These are phyloP conservation scores for Cercospora sesami DNA, from an alignment of 2,329 filamentous ascomycete genomes.

Conservation along the genomic window DNA sequence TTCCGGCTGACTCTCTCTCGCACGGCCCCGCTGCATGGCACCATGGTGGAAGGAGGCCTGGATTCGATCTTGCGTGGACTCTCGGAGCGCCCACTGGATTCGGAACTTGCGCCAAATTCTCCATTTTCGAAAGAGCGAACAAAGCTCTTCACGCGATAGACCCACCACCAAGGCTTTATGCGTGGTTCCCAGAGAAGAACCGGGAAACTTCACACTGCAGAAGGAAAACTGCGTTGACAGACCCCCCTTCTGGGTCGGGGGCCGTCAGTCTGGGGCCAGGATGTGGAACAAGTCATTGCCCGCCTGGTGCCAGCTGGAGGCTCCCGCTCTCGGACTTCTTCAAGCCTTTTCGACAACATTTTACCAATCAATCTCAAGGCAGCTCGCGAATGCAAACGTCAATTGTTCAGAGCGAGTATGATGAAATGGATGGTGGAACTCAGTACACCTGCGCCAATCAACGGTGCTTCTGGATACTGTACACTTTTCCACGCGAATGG, in stretches of 20 bases:
- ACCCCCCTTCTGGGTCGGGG: conserved; percentile 1
- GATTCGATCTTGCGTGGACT: background rate
- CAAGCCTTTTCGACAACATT: conserved; percentile 2
- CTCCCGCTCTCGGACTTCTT: conserved; percentile 1
- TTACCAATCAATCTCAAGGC: background rate
- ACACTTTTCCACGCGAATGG: background rate
- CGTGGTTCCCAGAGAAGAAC: conserved; percentile 2
- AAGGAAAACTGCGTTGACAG: background rate
- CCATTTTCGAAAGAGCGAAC: background rate
- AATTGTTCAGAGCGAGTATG: background rate
- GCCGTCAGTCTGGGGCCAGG: background rate
- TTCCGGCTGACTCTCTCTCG: background rate
- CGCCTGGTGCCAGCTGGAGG: background rate
- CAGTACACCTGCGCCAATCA: background rate
- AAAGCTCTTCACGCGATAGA: background rate
- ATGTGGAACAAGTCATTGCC: background rate
- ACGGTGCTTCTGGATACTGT: background rate
- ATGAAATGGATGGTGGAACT: background rate
- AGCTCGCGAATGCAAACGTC: background rate
- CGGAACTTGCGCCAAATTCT: background rate
- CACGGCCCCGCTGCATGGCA: background rate
- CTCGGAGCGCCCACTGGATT: background rate
- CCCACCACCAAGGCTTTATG: background rate
- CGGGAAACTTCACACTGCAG: background rate
- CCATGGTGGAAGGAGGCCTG: background rate